These are phyloP conservation scores for Boletus rex-veris DNA, from an alignment of 768 basidiomycete species.

Conservation along the genomic window DNA sequence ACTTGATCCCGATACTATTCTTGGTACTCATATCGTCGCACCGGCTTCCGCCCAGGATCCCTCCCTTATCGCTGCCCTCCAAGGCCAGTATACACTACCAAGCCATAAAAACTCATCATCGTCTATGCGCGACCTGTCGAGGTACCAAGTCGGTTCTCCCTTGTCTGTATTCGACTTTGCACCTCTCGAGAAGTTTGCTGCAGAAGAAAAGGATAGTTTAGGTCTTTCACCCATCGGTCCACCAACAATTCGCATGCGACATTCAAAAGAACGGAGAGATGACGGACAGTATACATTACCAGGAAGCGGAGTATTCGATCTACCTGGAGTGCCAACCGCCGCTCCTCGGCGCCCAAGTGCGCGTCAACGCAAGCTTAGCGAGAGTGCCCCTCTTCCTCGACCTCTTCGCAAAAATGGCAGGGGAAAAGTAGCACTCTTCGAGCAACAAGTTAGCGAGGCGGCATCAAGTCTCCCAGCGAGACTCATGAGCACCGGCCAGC, in stretches of 20 bases:
- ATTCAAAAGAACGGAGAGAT: slow-evolving; percentile 10
- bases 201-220: slow-evolving; percentile 60
- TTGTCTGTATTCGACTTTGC: slow-evolving; percentile 68
- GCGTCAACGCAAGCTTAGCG: slow-evolving; percentile 84
- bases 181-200: slow-evolving; percentile 74
- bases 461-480: slow-evolving; percentile 46
- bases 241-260: slow-evolving; percentile 12
- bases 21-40: slow-evolving; percentile 1
- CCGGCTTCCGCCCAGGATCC: slow-evolving; percentile 42
- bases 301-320: slow-evolving; percentile 7
- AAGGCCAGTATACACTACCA: slow-evolving; percentile 19
- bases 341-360: slow-evolving; percentile 29
- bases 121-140: slow-evolving; percentile 51
- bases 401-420: slow-evolving; percentile 54
- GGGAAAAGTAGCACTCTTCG: slow-evolving; percentile 92
- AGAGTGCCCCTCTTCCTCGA: slow-evolving; percentile 70
- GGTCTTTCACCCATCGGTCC: slow-evolving; percentile 47
- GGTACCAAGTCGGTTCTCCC: slow-evolving; percentile 61
- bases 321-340: slow-evolving; percentile 4
- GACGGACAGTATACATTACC: slow-evolving; percentile 1
- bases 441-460: slow-evolving; percentile 49
- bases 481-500: slow-evolving; percentile 27
- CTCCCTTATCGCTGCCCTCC: slow-evolving; percentile 36
- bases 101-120: slow-evolving; percentile 27
- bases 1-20: slow-evolving; percentile 11